Evolutionary conservation across 768 basidiomycete species (phyloP).

Genomic region (Auricularia sp.): DNA sequence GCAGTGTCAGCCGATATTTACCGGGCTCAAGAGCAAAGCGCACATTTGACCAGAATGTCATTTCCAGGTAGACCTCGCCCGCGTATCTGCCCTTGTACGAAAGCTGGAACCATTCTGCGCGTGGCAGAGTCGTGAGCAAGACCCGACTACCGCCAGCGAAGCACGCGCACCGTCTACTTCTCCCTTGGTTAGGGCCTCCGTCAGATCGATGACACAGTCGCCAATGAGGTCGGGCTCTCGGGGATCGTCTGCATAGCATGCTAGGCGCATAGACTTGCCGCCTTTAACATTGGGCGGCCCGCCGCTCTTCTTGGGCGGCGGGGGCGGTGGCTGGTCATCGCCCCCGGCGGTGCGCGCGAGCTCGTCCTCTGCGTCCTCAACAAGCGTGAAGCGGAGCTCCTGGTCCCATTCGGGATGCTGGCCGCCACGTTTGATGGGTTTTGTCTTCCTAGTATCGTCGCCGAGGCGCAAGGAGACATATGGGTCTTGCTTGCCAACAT

Average conservation of each 20-base stretch:
- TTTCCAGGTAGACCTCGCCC: conserved; percentile 90
- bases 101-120: conserved; percentile 86
- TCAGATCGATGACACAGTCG: conserved; percentile 78
- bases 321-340: conserved; percentile 46
- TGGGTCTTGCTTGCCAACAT: conserved; percentile 96
- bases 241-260: conserved; percentile 91
- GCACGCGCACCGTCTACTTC: conserved; percentile 81
- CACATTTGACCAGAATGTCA: conserved; percentile 96
- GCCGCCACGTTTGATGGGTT: conserved; percentile 91
- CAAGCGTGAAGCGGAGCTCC: conserved; percentile 85
- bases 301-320: conserved; percentile 47
- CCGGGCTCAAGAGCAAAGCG: conserved; percentile 19
- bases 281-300: conserved; percentile 44
- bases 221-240: conserved; percentile 95
- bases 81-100: conserved; percentile 86
- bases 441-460: conserved; percentile 78
- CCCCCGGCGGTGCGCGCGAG: conserved; percentile 30
- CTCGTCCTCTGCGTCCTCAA: conserved; percentile 61
- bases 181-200: conserved; percentile 85
- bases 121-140: conserved; percentile 11
- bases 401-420: conserved; percentile 99
- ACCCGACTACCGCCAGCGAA: neutral
- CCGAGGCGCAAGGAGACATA: conserved; percentile 77
- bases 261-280: conserved; percentile 64
- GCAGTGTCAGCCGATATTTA: conserved; percentile 1